These are phyloP conservation scores for Leccinum insigne DNA, from an alignment of 1,284 basidiomycete genomes.

Conservation along the genomic window DNA sequence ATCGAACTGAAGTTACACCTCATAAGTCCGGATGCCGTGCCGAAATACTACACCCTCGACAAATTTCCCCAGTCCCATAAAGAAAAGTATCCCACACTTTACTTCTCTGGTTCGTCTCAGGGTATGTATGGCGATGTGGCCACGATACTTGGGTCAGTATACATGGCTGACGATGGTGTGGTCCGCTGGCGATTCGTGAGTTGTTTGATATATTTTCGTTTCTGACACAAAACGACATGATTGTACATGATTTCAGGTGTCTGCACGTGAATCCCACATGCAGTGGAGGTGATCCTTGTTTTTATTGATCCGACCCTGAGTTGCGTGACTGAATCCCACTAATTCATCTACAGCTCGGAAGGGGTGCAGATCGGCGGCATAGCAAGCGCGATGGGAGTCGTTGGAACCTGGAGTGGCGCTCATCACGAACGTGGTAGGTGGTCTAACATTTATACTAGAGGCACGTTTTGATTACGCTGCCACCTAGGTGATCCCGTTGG, in stretches of 20 bases:
- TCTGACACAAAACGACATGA: constrained; percentile 4
- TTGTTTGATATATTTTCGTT: constrained; percentile 11
- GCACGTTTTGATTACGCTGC: neutral
- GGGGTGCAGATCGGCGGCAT: constrained; percentile 64
- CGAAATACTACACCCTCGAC: constrained; percentile 24
- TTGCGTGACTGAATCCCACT: constrained; percentile 21
- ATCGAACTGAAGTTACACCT: constrained; percentile 58
- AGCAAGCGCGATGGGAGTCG: constrained; percentile 61
- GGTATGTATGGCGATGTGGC: constrained; percentile 46
- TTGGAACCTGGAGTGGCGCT: constrained; percentile 65
- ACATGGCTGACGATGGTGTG: constrained; percentile 50
- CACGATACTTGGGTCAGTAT: constrained; percentile 55
- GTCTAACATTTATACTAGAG: neutral
- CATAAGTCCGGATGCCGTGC: constrained; percentile 35
- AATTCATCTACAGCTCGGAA: constrained; percentile 43
- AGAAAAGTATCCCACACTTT: constrained; percentile 46
- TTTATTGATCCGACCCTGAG: neutral
- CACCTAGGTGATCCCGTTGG: constrained; percentile 58
- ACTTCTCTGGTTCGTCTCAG: constrained; percentile 53
- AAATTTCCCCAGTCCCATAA: constrained; percentile 27
- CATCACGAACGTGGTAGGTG: constrained; percentile 53
- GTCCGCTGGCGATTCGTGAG: constrained; percentile 68
- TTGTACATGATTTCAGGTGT: constrained; percentile 38
- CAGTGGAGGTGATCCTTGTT: constrained; percentile 53
- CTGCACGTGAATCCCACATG: constrained; percentile 46